These are phyloP conservation scores for Taphrina wiesneri DNA, from an alignment of 1,139 yeast genomes.

Conservation along the genomic window DNA sequence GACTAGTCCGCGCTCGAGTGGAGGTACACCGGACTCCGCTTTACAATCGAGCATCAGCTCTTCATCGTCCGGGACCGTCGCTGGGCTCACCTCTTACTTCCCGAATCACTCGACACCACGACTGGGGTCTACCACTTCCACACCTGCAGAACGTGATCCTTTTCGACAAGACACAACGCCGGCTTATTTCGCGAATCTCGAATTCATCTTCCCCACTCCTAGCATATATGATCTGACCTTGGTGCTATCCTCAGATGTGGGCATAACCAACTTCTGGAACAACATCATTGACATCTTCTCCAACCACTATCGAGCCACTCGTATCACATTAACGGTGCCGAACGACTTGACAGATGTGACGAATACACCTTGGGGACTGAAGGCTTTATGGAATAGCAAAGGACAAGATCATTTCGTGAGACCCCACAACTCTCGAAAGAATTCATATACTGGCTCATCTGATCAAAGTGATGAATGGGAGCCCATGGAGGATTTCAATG, in stretches of 20 bases:
- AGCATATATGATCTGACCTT: constrained; percentile 44
- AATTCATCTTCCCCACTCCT: constrained; percentile 39
- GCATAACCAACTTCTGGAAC: constrained; percentile 44
- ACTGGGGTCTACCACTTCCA: constrained; percentile 14
- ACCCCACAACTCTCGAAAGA: background rate
- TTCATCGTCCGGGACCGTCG: constrained; percentile 27
- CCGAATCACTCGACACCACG: constrained; percentile 24
- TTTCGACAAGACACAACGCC: constrained; percentile 13
- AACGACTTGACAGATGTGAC: constrained; percentile 46
- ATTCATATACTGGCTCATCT: background rate
- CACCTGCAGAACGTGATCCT: constrained; percentile 21
- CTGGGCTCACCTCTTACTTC: constrained; percentile 21
- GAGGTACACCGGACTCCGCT: constrained; percentile 24
- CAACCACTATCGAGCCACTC: constrained; percentile 43
- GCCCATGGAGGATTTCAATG: constrained; percentile 21
- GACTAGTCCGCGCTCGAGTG: constrained; percentile 14
- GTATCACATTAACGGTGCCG: constrained; percentile 44
- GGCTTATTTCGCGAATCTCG: constrained; percentile 13
- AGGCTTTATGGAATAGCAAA: constrained; percentile 40
- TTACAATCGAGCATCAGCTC: constrained; percentile 12
- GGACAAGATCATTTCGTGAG: background rate
- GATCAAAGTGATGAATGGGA: constrained; percentile 33
- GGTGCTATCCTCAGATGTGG: constrained; percentile 44
- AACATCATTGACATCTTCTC: constrained; percentile 43
- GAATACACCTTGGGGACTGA: constrained; percentile 47